These are phyloP conservation scores for Neurospora sp. DNA, from an alignment of 495 filamentous ascomycete genomes.

Conservation along the genomic window DNA sequence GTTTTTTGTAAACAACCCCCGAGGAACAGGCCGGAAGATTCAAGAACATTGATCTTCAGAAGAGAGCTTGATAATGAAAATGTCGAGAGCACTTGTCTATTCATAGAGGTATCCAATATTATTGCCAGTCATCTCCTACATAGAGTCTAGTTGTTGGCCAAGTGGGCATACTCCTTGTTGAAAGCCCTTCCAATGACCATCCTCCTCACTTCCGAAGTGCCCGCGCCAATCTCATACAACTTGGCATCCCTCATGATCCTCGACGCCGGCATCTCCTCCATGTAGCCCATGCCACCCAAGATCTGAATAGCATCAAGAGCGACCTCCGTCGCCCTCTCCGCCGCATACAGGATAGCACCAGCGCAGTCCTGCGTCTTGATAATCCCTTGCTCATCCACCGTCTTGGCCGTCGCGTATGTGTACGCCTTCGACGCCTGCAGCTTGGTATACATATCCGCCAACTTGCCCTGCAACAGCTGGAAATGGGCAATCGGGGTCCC, in stretches of 20 bases:
- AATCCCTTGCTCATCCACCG: slow-evolving; percentile 59
- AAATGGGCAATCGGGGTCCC: slow-evolving; percentile 79
- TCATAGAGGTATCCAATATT: not conserved
- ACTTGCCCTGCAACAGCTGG: slow-evolving; percentile 85
- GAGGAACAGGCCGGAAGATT: not conserved
- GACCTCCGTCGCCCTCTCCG: slow-evolving; percentile 84
- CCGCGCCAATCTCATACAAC: slow-evolving; percentile 95
- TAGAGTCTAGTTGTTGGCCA: slow-evolving; percentile 14
- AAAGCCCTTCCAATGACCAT: slow-evolving; percentile 95
- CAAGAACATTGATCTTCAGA: not conserved
- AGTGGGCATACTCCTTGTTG: slow-evolving; percentile 70
- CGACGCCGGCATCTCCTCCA: slow-evolving; percentile 89
- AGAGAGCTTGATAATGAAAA: not conserved
- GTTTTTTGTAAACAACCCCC: not conserved
- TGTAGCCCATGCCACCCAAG: slow-evolving; percentile 90
- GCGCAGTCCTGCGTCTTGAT: slow-evolving; percentile 89
- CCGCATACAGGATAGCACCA: slow-evolving; percentile 87
- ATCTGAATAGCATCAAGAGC: slow-evolving; percentile 88
- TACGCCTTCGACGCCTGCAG: slow-evolving; percentile 71
- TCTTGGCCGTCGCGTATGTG: slow-evolving; percentile 65
- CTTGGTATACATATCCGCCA: slow-evolving; percentile 97
- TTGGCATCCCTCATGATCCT: slow-evolving; percentile 69
- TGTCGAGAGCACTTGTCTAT: not conserved
- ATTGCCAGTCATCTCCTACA: not conserved
- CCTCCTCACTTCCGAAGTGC: slow-evolving; percentile 84